Conservation (phyloP, 108 stramenopile genomes). For the Poteriospumella lacustris region DNA sequence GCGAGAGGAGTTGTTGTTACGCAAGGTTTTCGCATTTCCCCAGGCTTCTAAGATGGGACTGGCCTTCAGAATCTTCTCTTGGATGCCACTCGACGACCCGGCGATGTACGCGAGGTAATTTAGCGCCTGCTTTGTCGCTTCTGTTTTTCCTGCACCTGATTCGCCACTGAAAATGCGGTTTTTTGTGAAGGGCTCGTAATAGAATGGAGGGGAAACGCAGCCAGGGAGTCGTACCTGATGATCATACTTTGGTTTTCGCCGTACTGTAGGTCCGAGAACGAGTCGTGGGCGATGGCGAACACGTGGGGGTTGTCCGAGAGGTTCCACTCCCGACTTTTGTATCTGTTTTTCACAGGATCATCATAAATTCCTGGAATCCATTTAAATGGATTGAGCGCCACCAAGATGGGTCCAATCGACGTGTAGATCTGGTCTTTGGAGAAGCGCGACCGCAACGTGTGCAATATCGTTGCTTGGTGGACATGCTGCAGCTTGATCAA, state of each 20-base stretch:
- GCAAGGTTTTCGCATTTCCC: conserved; percentile 43
- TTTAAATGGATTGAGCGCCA: conserved; percentile 88
- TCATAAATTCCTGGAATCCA: conserved; percentile 30
- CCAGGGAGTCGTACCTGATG: conserved; percentile 47
- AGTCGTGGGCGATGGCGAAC: conserved; percentile 77
- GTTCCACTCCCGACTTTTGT: background rate
- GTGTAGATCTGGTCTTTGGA: conserved; percentile 74
- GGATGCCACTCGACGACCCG: conserved; percentile 23
- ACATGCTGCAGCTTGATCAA: conserved; percentile 71
- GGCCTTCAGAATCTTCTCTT: conserved; percentile 36
- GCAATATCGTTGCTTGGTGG: conserved; percentile 72
- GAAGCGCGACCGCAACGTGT: conserved; percentile 77
- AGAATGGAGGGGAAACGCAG: conserved; percentile 1
- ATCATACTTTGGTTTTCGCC: conserved; percentile 67
- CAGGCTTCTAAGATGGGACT: conserved; percentile 40
- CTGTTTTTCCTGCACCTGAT: conserved; percentile 86
- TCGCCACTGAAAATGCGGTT: conserved; percentile 57
- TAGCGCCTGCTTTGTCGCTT: conserved; percentile 54
- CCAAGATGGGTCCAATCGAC: conserved; percentile 76
- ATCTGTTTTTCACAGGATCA: background rate
- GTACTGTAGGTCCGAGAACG: conserved; percentile 60
- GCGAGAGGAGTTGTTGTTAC: conserved; percentile 43
- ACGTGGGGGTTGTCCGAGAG: conserved; percentile 62
- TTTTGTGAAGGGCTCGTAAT: background rate
- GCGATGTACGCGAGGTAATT: conserved; percentile 36